A percentile compares a stretch with the other conserved stretches of the same genome.
Conservation (phyloP, 441 rosid genomes). For the Aleurites moluccanus region DNA sequence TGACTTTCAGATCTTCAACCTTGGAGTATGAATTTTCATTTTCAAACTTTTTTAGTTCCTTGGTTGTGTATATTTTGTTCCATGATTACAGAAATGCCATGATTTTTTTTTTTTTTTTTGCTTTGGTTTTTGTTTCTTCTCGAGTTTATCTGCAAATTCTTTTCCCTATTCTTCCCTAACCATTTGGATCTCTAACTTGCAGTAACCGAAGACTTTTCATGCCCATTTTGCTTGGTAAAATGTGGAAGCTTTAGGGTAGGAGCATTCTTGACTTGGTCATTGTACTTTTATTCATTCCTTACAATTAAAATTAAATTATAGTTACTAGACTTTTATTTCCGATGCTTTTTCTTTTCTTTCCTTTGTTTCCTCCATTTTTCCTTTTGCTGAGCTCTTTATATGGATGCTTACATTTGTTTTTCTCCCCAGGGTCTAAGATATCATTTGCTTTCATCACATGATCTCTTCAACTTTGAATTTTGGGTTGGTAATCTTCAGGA, state of each 20-base stretch:
- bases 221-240: constrained; percentile 96
- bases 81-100: neutral
- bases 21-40: neutral
- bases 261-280: constrained; percentile 16
- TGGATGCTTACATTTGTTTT: constrained; percentile 13
- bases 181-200: constrained; percentile 36
- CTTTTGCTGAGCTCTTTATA: neutral
- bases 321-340: neutral
- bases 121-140: neutral
- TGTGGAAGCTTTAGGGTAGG: constrained; percentile 95
- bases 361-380: constrained; percentile 16
- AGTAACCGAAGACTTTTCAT: constrained; percentile 98
- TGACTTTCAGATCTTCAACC: neutral
- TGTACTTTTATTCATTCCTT: constrained; percentile 9
- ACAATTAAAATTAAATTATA: neutral
- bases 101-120: neutral
- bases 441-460: constrained; percentile 90
- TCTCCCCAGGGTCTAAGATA: constrained; percentile 70
- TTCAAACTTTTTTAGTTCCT: neutral
- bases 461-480: constrained; percentile 93
- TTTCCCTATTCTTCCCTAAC: neutral
- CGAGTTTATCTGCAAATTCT: constrained; percentile 1
- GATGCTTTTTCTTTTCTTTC: constrained; percentile 1
- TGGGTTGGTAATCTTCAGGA: constrained; percentile 94
- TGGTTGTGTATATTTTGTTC: constrained; percentile 7